Evolutionary conservation across 345 rosid genomes (phyloP).

Genomic region (Pugionium dolabratum): DNA sequence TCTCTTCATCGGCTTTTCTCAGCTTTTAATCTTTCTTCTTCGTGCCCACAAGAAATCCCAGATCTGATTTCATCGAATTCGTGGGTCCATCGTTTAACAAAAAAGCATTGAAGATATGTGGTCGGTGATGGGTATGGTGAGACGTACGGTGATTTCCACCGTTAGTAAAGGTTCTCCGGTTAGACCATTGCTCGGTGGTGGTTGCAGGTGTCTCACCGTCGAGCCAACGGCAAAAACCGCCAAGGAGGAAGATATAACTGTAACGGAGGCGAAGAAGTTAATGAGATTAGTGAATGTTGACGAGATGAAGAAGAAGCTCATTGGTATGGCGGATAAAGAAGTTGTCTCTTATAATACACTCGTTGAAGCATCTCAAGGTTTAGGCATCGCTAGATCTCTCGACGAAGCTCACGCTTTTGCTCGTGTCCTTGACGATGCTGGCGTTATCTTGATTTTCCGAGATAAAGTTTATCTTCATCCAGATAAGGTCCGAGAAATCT

Average conservation of each 20-base stretch:
- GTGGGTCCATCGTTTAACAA: conserved; percentile 25
- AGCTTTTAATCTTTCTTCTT: neutral
- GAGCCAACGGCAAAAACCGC: conserved; percentile 5
- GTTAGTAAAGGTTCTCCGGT: conserved; percentile 20
- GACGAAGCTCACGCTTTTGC: conserved; percentile 74
- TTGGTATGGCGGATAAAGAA: conserved; percentile 64
- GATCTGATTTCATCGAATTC: conserved; percentile 21
- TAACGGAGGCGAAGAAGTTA: conserved; percentile 69
- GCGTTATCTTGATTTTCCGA: conserved; percentile 74
- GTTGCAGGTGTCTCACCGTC: conserved; percentile 25
- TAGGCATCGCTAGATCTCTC: conserved; percentile 65
- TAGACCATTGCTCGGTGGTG: conserved; percentile 29
- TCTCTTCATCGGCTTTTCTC: neutral
- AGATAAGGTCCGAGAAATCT: conserved; percentile 52
- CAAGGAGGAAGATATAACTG: conserved; percentile 42
- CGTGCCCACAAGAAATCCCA: conserved; percentile 6
- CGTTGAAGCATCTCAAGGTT: conserved; percentile 51
- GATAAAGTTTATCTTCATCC: conserved; percentile 86
- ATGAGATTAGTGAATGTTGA: conserved; percentile 85
- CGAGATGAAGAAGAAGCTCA: conserved; percentile 63
- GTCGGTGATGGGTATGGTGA: conserved; percentile 33
- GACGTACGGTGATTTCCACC: conserved; percentile 35
- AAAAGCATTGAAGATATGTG: conserved; percentile 20
- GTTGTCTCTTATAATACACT: conserved; percentile 55
- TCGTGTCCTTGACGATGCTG: conserved; percentile 81